phyloP scores from a whole-genome alignment of 108 stramenopile species.

The Ochromonas danica region DNA sequence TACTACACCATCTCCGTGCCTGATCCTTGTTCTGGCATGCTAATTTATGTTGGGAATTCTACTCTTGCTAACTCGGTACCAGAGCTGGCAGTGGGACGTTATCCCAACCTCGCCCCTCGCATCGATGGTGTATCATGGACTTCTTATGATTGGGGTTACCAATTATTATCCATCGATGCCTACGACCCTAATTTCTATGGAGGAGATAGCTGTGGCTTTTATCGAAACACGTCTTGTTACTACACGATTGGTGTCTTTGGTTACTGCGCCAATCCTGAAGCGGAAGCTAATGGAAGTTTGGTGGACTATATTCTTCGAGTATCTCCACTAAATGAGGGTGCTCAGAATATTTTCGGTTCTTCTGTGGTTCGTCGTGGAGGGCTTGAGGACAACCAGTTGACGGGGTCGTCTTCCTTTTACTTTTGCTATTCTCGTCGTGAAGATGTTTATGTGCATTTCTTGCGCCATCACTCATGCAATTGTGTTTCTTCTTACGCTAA shows the following conservation, averaged over 20 bases:
- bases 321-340: neutral
- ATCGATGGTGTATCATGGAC: neutral
- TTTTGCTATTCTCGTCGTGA: too few species aligned
- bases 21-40: neutral
- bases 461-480: neutral
- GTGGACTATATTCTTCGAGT: neutral
- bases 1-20: neutral
- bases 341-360: too few species aligned
- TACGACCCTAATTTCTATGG: neutral
- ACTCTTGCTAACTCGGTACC: neutral
- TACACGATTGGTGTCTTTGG: neutral
- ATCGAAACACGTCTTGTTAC: neutral
- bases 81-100: neutral
- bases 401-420: too few species aligned
- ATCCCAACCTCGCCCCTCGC: neutral
- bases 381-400: too few species aligned
- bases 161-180: neutral
- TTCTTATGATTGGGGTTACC: neutral
- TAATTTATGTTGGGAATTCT: neutral
- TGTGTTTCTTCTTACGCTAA: neutral
- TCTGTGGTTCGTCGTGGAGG: too few species aligned
- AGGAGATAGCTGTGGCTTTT: neutral
- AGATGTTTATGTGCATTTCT: too few species aligned
- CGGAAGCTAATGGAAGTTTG: neutral
- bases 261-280: neutral